Conservation (phyloP, 2,329 filamentous ascomycete genomes). For the Claviceps cyperi region DNA sequence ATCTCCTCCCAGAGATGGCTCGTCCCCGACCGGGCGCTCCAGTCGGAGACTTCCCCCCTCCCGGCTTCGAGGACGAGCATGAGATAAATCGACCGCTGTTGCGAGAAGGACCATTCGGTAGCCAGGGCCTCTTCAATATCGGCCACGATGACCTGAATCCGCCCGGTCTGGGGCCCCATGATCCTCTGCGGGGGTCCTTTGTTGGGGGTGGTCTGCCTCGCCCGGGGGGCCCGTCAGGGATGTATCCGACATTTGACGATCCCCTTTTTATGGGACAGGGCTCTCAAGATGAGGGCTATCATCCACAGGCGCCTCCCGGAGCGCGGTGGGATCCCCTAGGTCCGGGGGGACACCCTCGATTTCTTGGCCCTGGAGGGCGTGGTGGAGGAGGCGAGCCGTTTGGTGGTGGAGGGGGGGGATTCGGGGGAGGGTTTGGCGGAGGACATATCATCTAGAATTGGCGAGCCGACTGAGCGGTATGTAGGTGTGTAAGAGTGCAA, state of each 20-base stretch:
- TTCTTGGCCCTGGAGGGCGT: slow-evolving; percentile 27
- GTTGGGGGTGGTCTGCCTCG: slow-evolving; percentile 44
- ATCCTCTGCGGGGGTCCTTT: slow-evolving; percentile 59
- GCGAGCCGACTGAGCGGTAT: neutral
- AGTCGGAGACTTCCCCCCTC: slow-evolving; percentile 62
- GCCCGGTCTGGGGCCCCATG: slow-evolving; percentile 68
- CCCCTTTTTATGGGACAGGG: slow-evolving; percentile 57
- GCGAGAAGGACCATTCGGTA: slow-evolving; percentile 22
- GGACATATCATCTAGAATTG: slow-evolving; percentile 17
- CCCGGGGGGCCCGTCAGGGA: slow-evolving; percentile 57
- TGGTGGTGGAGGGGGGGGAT: slow-evolving; percentile 14
- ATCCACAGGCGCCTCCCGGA: slow-evolving; percentile 69
- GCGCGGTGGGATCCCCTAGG: slow-evolving; percentile 83
- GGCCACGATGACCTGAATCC: slow-evolving; percentile 84
- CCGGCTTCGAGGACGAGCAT: slow-evolving; percentile 86
- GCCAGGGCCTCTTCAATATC: slow-evolving; percentile 49
- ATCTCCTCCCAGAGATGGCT: slow-evolving; percentile 47
- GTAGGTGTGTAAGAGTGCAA: too few relatives aligned
- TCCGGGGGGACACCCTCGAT: slow-evolving; percentile 41
- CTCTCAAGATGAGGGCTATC: slow-evolving; percentile 21
- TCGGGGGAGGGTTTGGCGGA: slow-evolving; percentile 19
- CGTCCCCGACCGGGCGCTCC: slow-evolving; percentile 50
- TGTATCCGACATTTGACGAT: slow-evolving; percentile 94
- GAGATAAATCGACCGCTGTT: slow-evolving; percentile 54
- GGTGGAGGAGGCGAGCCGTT: slow-evolving; percentile 24